Conservation (phyloP, 768 basidiomycete species). For the Xerocomellus intermedius region DNA sequence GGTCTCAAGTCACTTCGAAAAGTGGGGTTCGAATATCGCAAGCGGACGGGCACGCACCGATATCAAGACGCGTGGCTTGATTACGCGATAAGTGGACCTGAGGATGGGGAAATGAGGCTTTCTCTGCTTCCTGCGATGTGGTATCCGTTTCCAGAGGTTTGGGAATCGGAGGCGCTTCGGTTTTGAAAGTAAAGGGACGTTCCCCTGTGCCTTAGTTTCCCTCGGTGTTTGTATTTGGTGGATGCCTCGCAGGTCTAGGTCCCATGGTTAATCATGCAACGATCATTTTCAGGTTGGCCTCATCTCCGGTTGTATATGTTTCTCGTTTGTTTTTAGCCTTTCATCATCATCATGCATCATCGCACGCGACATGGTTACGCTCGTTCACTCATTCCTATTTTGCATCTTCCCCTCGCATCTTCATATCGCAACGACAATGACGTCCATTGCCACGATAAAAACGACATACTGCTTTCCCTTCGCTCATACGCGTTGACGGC, state of each 20-base stretch:
- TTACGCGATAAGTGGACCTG: slow-evolving; percentile 26
- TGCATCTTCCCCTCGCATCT: slow-evolving; percentile 8
- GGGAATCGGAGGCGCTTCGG: slow-evolving; percentile 26
- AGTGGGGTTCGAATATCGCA: slow-evolving; percentile 38
- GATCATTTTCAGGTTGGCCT: slow-evolving; percentile 6
- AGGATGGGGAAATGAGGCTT: slow-evolving; percentile 21
- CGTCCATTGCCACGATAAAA: slow-evolving; percentile 8
- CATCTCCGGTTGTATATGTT: slow-evolving; percentile 8
- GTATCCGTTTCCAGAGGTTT: slow-evolving; percentile 37
- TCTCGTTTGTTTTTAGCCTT: not conserved
- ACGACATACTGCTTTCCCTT: not conserved
- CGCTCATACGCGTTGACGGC: not conserved
- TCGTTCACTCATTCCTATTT: slow-evolving; percentile 14
- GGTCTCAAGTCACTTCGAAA: slow-evolving; percentile 32
- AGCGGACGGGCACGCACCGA: slow-evolving; percentile 35
- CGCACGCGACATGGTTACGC: slow-evolving; percentile 10
- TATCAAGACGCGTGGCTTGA: slow-evolving; percentile 39
- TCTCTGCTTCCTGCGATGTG: slow-evolving; percentile 28
- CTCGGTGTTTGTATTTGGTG: slow-evolving; percentile 3
- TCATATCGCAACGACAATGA: slow-evolving; percentile 5
- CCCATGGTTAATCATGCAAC: slow-evolving; percentile 14
- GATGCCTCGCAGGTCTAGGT: slow-evolving; percentile 19
- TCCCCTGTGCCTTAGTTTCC: not conserved
- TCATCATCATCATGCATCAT: slow-evolving; percentile 18
- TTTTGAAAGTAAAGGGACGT: slow-evolving; percentile 15